Conservation (phyloP, 805 yeast genomes). For the Starmera dryadoides region DNA sequence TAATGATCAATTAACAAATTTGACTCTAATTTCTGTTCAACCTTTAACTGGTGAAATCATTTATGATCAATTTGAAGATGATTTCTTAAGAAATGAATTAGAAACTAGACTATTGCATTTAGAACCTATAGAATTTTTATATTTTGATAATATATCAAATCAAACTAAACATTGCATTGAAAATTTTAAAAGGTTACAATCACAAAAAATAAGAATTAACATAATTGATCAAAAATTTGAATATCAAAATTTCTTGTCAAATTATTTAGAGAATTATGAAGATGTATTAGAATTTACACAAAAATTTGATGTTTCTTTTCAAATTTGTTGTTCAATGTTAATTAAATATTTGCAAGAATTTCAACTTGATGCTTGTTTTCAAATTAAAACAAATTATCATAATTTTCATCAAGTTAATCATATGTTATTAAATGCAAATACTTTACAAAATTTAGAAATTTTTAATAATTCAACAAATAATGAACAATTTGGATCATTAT, state of each 20-base stretch:
- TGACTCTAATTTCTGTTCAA: slow-evolving; percentile 56
- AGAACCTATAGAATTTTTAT: slow-evolving; percentile 68
- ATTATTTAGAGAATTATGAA: slow-evolving; percentile 4
- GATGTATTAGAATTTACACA: slow-evolving; percentile 22
- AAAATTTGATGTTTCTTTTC: slow-evolving; percentile 21
- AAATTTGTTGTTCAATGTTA: slow-evolving; percentile 37
- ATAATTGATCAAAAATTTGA: slow-evolving; percentile 3
- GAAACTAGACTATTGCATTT: slow-evolving; percentile 71
- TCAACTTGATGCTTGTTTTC: slow-evolving; percentile 48
- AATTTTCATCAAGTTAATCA: slow-evolving; percentile 40
- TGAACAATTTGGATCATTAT: slow-evolving; percentile 56
- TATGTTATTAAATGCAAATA: slow-evolving; percentile 55
- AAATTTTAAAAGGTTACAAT: slow-evolving; percentile 2
- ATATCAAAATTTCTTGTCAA: slow-evolving; percentile 10
- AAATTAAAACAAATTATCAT: slow-evolving; percentile 40
- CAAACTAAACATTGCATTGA: slow-evolving; percentile 18
- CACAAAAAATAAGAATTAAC: slow-evolving; percentile 7
- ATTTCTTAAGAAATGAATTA: slow-evolving; percentile 46
- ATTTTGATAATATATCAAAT: slow-evolving; percentile 31
- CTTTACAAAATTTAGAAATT: slow-evolving; percentile 68
- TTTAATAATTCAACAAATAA: slow-evolving; percentile 57
- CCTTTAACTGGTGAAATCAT: slow-evolving; percentile 71
- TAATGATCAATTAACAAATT: slow-evolving; percentile 3
- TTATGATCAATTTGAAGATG: slow-evolving; percentile 65
- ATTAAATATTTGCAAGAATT: slow-evolving; percentile 56